Evolutionary conservation across 805 yeast genomes (phyloP).

Genomic region (Nakazawaea pomicola): DNA sequence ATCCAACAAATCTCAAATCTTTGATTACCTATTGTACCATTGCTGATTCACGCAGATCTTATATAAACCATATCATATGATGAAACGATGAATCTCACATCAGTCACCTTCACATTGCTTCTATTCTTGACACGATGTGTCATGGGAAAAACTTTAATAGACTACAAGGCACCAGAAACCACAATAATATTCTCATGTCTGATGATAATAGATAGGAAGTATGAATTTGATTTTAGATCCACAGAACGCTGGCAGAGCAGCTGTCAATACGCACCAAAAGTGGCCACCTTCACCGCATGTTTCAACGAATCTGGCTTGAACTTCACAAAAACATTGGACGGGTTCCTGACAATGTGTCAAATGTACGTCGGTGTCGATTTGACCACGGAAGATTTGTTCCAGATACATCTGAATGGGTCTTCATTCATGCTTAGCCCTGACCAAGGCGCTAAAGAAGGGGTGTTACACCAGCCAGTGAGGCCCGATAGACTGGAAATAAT

Average conservation of each 20-base stretch:
- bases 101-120: no score
- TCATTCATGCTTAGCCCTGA: constrained; percentile 5
- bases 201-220: constrained; percentile 10
- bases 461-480: constrained; percentile 17
- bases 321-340: constrained; percentile 10
- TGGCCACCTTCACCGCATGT: constrained; percentile 22
- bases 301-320: constrained; percentile 15
- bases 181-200: constrained; percentile 20
- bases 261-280: constrained; percentile 22
- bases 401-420: constrained; percentile 5
- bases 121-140: no score
- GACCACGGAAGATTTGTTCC: constrained; percentile 5
- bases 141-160: no score
- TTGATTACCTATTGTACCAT: no score
- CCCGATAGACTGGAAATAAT: constrained; percentile 7
- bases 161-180: constrained; percentile 8
- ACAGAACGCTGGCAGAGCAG: constrained; percentile 18
- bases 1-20: no score
- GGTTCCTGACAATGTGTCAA: constrained; percentile 14
- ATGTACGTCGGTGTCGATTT: constrained; percentile 8
- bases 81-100: no score
- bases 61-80: no score
- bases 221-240: constrained; percentile 18
- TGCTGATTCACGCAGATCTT: no score
- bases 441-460: constrained; percentile 16